Percentiles rank a stretch among this genome's conserved stretches.
Conservation (phyloP, 805 yeast species). For the Wickerhamiella shivajii region DNA sequence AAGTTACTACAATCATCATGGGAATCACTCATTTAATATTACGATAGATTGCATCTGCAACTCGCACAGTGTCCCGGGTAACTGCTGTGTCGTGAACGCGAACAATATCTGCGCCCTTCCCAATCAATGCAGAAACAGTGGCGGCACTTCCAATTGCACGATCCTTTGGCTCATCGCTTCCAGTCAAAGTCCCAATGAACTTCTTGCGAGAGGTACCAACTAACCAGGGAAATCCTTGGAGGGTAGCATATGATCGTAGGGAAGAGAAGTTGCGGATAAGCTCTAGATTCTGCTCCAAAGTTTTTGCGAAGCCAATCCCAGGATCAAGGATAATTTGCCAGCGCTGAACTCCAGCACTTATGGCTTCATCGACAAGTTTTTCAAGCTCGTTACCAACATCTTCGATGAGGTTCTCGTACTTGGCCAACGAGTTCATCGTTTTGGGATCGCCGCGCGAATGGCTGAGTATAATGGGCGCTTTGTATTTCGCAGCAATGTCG, state of each 20-base stretch:
- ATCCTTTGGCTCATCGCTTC: slow-evolving; percentile 39
- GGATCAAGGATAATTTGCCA: slow-evolving; percentile 94
- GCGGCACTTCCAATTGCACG: slow-evolving; percentile 69
- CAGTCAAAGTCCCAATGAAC: slow-evolving; percentile 66
- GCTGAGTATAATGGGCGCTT: slow-evolving; percentile 63
- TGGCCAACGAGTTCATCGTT: slow-evolving; percentile 50
- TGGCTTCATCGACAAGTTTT: slow-evolving; percentile 39
- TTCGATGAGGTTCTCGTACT: slow-evolving; percentile 32
- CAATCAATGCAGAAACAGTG: slow-evolving; percentile 55
- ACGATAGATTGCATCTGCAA: slow-evolving; percentile 62
- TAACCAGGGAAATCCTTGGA: slow-evolving; percentile 45
- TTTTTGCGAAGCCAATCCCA: slow-evolving; percentile 93
- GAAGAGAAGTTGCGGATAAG: slow-evolving; percentile 32
- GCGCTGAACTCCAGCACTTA: slow-evolving; percentile 48
- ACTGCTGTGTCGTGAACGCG: slow-evolving; percentile 75
- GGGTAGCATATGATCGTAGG: slow-evolving; percentile 18
- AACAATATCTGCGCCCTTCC: slow-evolving; percentile 62
- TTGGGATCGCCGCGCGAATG: slow-evolving; percentile 76
- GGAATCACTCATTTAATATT: not conserved
- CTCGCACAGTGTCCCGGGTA: slow-evolving; percentile 36
- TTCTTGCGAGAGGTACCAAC: slow-evolving; percentile 82
- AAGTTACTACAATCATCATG: too few species aligned
- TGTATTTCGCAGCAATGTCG: slow-evolving; percentile 45
- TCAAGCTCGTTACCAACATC: slow-evolving; percentile 56
- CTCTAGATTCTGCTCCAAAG: slow-evolving; percentile 49